Base-by-base conservation (phyloP, 1,284 basidiomycete species). In the Heterobasidion irregulare region DNA sequence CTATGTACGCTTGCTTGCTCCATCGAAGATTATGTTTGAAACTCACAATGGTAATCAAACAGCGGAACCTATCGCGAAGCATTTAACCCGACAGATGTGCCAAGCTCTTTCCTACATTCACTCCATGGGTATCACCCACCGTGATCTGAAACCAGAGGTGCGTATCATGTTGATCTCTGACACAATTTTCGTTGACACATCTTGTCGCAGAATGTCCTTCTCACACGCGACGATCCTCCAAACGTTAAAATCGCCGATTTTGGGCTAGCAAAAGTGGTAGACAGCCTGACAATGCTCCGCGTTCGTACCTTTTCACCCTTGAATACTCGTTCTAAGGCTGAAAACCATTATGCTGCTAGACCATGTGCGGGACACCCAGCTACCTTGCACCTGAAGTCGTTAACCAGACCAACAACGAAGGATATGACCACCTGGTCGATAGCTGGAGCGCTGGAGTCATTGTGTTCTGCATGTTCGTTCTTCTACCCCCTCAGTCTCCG, bases 391-490 rank as follows among this genome's bases (percentile, higher is more conserved):
- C 90, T 0, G 91, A 94, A 66, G 91, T 98, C 34, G 87, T 96
- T n/a, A 77, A 80, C 64, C 86, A 89, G 62, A 67, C 77, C 47
- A 66, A 77, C n/a, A 73, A 80, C 48, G 16, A 47, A 32, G 92
- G 92, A 1, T 97, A 97, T 65, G 79, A 86, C 63, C 80, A 86
- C 56, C 73, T 86, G 15, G 94, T 96, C 50, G 94, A 98, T 66
- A 92, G 89, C 60, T 98, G 92, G 92, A 94, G 92, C 50, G 81
- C 93, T 18, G 94, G 94, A 6, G 92, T 95, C 15, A 95, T 97
- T 54, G 81, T 96, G 0, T 97, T 84, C 62, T 84, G 86, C 47
- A 92, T 92, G 89, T 15, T 35, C 34, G 18, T 19, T 4, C 2
- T 26, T 5, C 26, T 5, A 26, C 26, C 26, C 26, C 26, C 26